Evolutionary conservation across 176 grass and related monocot genomes (phyloP).

Genomic region (Rhynchospora pubera): DNA sequence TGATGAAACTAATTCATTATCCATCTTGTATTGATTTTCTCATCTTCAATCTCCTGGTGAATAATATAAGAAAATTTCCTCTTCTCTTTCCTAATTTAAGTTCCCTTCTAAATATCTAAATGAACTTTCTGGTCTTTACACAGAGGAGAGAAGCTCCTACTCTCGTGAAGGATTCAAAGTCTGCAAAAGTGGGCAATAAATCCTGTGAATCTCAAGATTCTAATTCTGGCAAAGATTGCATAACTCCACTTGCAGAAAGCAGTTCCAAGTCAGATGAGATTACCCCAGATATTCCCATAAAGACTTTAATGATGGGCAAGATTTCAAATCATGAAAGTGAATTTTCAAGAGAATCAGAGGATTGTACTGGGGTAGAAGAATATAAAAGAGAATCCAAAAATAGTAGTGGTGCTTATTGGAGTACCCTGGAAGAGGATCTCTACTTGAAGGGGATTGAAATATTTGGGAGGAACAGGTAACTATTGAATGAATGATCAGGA

Average conservation of each 20-base stretch:
- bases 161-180: conserved; percentile 38
- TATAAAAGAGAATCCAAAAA: conserved; percentile 32
- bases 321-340: conserved; percentile 33
- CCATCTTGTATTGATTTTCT: not conserved
- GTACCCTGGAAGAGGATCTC: conserved; percentile 70
- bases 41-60: not conserved
- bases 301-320: conserved; percentile 55
- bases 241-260: conserved; percentile 24
- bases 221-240: conserved; percentile 56
- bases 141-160: conserved; percentile 55
- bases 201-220: conserved; percentile 88
- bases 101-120: conserved; percentile 1
- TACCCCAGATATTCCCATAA: conserved; percentile 38
- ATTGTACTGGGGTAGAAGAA: conserved; percentile 40
- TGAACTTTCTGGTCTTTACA: conserved; percentile 25
- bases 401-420: conserved; percentile 53
- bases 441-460: conserved; percentile 95
- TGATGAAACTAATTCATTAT: conserved; percentile 30
- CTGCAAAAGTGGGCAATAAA: conserved; percentile 27
- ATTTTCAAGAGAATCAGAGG: conserved; percentile 34
- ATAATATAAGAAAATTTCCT: not conserved
- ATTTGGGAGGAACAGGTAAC: conserved; percentile 90
- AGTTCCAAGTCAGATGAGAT: conserved; percentile 41
- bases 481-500: not conserved
- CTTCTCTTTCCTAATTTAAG: not conserved